Conservation (phyloP, 73 alveolate genomes). For the Paramecium octaurelia region DNA sequence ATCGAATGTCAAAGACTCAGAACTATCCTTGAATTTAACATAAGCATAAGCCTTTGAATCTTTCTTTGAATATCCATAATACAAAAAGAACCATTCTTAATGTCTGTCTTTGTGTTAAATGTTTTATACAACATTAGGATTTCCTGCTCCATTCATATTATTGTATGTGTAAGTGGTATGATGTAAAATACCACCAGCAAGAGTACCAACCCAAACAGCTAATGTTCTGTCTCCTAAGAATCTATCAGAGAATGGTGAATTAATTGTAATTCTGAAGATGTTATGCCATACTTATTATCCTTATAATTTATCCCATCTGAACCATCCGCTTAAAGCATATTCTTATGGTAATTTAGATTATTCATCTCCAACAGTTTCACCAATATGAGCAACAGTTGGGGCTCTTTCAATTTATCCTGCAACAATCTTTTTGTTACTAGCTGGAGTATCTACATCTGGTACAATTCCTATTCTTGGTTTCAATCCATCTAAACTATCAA, state of each 20-base stretch:
- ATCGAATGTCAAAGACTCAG: neutral
- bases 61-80: slow-evolving; percentile 36
- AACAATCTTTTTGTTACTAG: neutral
- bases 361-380: neutral
- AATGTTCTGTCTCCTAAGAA: slow-evolving; percentile 32
- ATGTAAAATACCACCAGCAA: slow-evolving; percentile 24
- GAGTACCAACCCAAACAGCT: slow-evolving; percentile 21
- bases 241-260: slow-evolving; percentile 42
- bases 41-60: neutral
- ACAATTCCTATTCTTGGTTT: neutral
- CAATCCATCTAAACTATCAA: neutral
- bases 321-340: slow-evolving; percentile 56
- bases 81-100: slow-evolving; percentile 32
- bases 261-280: slow-evolving; percentile 24
- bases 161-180: slow-evolving; percentile 2
- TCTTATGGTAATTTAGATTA: slow-evolving; percentile 15
- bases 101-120: slow-evolving; percentile 33
- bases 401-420: neutral
- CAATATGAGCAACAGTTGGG: slow-evolving; percentile 16
- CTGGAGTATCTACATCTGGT: neutral
- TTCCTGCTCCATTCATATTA: slow-evolving; percentile 56
- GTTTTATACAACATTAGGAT: neutral
- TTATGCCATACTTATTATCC: slow-evolving; percentile 35
- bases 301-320: slow-evolving; percentile 13
- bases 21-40: slow-evolving; percentile 7